Percentiles rank a stretch among this genome's conserved stretches.
Evolutionary conservation across 2,329 filamentous ascomycete species (phyloP).

Genomic region (Neocucurbitaria cava): DNA sequence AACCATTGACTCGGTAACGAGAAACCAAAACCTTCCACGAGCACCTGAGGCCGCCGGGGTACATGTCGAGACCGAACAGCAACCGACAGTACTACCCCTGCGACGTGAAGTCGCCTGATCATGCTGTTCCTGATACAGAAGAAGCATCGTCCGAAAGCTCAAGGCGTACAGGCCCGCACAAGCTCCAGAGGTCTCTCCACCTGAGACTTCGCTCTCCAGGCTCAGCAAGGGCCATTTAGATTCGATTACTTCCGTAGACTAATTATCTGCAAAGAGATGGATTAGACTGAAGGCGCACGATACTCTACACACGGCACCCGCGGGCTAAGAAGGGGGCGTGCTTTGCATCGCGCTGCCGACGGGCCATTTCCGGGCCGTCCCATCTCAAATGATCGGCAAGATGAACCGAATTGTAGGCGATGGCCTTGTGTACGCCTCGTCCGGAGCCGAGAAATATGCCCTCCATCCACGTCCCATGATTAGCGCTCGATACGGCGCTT

Average conservation of each 20-base stretch:
- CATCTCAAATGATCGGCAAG: not conserved
- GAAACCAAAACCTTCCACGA: not conserved
- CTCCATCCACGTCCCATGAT: not conserved
- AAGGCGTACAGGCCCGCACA: not conserved
- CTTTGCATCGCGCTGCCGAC: not conserved
- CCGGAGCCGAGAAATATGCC: not conserved
- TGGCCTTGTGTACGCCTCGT: not conserved
- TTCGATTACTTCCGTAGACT: not conserved
- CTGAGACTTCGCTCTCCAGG: not conserved
- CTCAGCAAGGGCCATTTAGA: not conserved
- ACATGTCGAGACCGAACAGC: not conserved
- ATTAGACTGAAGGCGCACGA: not conserved
- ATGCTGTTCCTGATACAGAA: not conserved
- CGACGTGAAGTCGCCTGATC: not conserved
- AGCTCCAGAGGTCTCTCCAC: not conserved
- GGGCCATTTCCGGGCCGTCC: not conserved
- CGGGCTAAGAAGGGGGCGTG: not conserved
- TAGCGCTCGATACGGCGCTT: not conserved
- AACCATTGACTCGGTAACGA: not conserved
- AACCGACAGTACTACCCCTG: not conserved
- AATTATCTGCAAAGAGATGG: not conserved
- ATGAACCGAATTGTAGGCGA: not conserved
- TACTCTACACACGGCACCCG: not conserved
- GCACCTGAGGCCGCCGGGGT: not conserved
- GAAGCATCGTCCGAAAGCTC: not conserved